phyloP scores from a whole-genome alignment of 2,329 filamentous ascomycete genomes.

The Xylaria sp. region DNA sequence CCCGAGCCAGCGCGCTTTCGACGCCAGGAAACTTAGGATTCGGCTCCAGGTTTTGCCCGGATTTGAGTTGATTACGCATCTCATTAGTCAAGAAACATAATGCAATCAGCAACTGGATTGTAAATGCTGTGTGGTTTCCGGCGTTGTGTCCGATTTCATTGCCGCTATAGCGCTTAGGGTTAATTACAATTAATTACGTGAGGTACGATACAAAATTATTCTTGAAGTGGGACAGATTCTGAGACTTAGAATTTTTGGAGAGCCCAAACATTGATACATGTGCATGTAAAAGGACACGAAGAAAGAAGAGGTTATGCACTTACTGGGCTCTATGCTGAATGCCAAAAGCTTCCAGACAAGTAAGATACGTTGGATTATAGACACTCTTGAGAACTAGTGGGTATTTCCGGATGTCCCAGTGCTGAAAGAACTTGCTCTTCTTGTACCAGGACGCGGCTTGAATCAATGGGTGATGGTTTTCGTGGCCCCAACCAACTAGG shows the following conservation, averaged over 20 bases:
- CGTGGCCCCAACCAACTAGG: conserved; percentile 20
- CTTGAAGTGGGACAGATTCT: too few relatives aligned
- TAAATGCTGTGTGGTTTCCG: conserved; percentile 25
- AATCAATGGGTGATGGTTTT: conserved; percentile 5
- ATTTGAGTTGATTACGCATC: background rate
- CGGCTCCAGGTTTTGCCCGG: background rate
- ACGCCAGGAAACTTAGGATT: conserved; percentile 7
- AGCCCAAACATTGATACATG: background rate
- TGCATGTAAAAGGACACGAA: background rate
- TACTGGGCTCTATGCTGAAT: conserved; percentile 21
- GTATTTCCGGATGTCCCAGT: conserved; percentile 23
- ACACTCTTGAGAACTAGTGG: background rate
- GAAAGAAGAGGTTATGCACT: background rate
- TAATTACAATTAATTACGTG: background rate
- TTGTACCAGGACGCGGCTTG: conserved; percentile 13
- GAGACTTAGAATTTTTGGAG: background rate
- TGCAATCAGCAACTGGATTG: conserved; percentile 18
- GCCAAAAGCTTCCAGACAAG: conserved; percentile 16
- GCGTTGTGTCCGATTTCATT: conserved; percentile 24
- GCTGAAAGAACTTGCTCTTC: background rate
- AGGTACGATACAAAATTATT: too few relatives aligned
- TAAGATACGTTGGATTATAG: background rate
- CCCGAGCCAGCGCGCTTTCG: conserved; percentile 18
- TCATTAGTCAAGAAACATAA: conserved; percentile 19
- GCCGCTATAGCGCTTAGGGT: background rate